Evolutionary conservation across 176 grass and related monocot genomes (phyloP).

Genomic region (Triticum turgidum): DNA sequence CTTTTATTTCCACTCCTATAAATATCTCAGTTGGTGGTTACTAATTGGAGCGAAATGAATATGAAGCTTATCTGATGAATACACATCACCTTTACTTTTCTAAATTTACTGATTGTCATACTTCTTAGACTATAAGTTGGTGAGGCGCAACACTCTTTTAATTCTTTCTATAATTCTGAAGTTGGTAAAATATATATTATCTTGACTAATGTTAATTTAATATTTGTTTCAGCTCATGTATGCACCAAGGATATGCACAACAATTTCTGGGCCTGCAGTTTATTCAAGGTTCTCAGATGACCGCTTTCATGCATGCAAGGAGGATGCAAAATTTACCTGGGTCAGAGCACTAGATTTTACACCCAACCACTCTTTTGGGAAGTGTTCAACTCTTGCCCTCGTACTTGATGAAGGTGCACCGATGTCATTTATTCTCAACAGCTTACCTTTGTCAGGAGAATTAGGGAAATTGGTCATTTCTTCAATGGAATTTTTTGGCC

Average conservation of each 20-base stretch:
- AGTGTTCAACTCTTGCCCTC: constrained; percentile 63
- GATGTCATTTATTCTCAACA: constrained; percentile 55
- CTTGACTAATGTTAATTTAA: constrained; percentile 12
- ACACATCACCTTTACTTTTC: constrained; percentile 2
- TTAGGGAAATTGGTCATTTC: constrained; percentile 52
- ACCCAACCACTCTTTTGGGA: constrained; percentile 61
- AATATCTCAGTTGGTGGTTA: not conserved
- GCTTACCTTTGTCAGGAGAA: constrained; percentile 54
- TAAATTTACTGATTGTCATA: constrained; percentile 28
- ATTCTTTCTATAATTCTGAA: constrained; percentile 23
- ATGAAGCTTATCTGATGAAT: constrained; percentile 16
- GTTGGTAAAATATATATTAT: not conserved
- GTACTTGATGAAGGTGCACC: constrained; percentile 43
- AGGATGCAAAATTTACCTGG: constrained; percentile 65
- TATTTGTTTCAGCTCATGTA: constrained; percentile 69
- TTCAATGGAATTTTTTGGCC: not conserved
- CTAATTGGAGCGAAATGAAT: constrained; percentile 12
- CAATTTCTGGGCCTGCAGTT: constrained; percentile 44
- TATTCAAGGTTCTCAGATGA: constrained; percentile 64
- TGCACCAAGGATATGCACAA: constrained; percentile 72
- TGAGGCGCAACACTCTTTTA: constrained; percentile 28
- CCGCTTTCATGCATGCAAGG: constrained; percentile 74
- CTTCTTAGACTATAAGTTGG: constrained; percentile 26
- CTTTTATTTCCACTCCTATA: not conserved
- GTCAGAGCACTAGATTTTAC: constrained; percentile 86